Conservation (phyloP, 139 green algal genomes). For the Pedinophyceae sp. region DNA sequence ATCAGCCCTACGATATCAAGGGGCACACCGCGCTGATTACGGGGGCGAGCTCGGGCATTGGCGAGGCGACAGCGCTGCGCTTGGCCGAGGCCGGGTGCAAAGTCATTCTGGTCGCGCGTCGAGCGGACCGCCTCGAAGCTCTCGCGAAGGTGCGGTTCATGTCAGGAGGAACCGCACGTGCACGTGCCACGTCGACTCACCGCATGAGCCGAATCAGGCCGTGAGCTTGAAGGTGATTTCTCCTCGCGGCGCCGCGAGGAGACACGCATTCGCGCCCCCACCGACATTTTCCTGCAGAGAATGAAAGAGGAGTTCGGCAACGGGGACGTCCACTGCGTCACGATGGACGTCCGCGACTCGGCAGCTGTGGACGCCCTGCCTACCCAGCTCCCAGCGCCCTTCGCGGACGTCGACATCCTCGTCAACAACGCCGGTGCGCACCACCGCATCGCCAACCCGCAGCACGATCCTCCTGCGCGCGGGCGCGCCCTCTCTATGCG, state of each 20-base stretch:
- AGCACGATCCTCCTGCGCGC: no score
- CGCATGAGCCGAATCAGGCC: no score
- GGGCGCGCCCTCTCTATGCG: no score
- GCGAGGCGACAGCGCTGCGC: slow-evolving; percentile 41
- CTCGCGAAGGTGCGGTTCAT: slow-evolving; percentile 21
- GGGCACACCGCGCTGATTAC: slow-evolving; percentile 31
- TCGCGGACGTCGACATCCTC: slow-evolving; percentile 51
- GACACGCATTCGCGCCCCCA: no score
- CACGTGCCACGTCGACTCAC: no score
- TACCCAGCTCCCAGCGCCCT: slow-evolving; percentile 9
- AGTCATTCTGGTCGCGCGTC: slow-evolving; percentile 49
- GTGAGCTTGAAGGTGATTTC: no score
- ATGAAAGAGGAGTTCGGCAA: background rate
- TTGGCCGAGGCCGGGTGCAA: slow-evolving; percentile 49
- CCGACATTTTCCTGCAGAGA: background rate
- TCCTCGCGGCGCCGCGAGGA: no score
- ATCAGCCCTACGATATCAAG: no score
- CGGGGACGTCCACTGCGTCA: slow-evolving; percentile 3
- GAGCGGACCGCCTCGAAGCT: slow-evolving; percentile 33
- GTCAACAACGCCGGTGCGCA: slow-evolving; percentile 82
- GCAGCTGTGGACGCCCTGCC: slow-evolving; percentile 4
- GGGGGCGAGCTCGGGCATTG: slow-evolving; percentile 31
- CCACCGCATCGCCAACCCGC: no score
- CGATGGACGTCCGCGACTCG: slow-evolving; percentile 6
- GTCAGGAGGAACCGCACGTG: no score